These are phyloP conservation scores for Phtheirospermum japonicum DNA, from an alignment of 257 asterid species.

Conservation along the genomic window DNA sequence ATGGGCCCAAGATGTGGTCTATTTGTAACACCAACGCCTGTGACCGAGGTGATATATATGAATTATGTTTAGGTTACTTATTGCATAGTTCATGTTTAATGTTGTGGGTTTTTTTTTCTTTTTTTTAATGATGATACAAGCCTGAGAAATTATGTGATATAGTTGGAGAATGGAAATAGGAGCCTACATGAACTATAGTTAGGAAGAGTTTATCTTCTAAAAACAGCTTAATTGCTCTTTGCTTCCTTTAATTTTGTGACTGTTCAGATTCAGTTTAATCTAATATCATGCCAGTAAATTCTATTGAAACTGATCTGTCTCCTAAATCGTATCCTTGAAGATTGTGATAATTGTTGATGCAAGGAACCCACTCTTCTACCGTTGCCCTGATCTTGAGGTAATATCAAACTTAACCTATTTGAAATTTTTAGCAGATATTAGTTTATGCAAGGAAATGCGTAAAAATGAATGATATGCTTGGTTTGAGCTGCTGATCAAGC, in stretches of 20 bases:
- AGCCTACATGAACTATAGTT: neutral
- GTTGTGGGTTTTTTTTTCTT: neutral
- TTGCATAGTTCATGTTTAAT: neutral
- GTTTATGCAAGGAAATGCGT: neutral
- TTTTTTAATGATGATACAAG: conserved; percentile 7
- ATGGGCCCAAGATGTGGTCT: too few species aligned
- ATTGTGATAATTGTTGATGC: conserved; percentile 99
- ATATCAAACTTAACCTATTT: conserved; percentile 18
- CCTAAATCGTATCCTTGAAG: conserved; percentile 41
- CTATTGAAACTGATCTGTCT: conserved; percentile 26
- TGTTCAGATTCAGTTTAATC: conserved; percentile 2
- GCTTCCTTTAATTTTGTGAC: conserved; percentile 11
- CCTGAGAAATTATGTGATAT: conserved; percentile 4
- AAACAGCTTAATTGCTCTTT: neutral
- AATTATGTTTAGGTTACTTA: neutral
- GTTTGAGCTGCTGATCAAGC: conserved; percentile 13
- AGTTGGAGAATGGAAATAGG: conserved; percentile 11
- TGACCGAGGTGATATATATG: neutral
- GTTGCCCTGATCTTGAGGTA: conserved; percentile 99
- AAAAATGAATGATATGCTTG: conserved; percentile 4
- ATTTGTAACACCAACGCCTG: neutral
- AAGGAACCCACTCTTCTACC: conserved; percentile 91
- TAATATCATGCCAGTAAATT: conserved; percentile 7
- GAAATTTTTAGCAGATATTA: neutral
- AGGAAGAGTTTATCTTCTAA: conserved; percentile 8